Base-by-base conservation (phyloP, 495 filamentous ascomycete species). In the Astrocystis sublimbata region DNA sequence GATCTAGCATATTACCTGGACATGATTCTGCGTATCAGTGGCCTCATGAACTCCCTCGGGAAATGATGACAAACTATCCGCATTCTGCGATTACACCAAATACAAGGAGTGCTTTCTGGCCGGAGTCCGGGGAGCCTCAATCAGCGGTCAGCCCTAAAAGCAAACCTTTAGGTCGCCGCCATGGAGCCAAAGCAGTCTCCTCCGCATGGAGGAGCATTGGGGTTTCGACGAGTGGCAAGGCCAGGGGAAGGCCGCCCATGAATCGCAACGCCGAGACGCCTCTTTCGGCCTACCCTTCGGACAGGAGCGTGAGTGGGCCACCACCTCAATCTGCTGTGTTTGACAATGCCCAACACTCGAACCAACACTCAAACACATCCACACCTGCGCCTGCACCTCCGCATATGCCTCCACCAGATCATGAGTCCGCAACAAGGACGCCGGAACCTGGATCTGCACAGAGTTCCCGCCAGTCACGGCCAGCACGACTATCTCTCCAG, bases 131-230 rank as follows among this genome's bases (percentile, higher is more conserved):
- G 38, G 88, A 92, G 62, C 86, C 90, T 4, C 85, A 84, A 21
- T 91, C 91, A 1, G 88, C 89, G 0, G 80, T 89, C 35, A 89
- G 87, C 28, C 82, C 79, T 13, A 86, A 86, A 64, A 61, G 75
- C n/a, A 83, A 86, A 40, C 70, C 83, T 10, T 81, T 70, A 2
- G 65, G 87, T 26, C 79, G 91, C 50, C 85, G 92, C n/a, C 92
- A 97, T 70, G 93, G 93, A 0, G 92, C 94, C 0, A 82, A 82
- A 64, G 92, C 90, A 2, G 93, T 98, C 2, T 98, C 94, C 6
- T 97, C 93, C 24, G 94, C 94, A 12, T 98, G 94, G 94, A 85
- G 90, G 19, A 89, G 84, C 55, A 86, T 83, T 45, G 86, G 83
- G 4, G 82, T 83, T 30, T 80, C 85, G 23, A 76, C 86, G 2